phyloP scores from a whole-genome alignment of 768 basidiomycete genomes.

The Daedaleopsis sinensis region DNA sequence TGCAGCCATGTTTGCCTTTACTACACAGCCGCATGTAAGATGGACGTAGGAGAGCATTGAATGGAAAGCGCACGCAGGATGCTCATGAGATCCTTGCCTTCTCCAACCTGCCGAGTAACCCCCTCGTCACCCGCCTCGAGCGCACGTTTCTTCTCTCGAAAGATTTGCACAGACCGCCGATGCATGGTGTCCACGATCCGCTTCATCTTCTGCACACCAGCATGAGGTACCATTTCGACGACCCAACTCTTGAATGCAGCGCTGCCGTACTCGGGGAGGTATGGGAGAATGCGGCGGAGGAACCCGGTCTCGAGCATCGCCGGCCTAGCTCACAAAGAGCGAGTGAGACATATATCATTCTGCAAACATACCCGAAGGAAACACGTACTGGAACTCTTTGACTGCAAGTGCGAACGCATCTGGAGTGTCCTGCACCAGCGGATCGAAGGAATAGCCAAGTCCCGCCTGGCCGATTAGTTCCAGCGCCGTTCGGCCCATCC shows the following conservation, averaged over 20 bases:
- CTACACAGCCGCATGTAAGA: slow-evolving; percentile 2
- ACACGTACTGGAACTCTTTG: slow-evolving; percentile 13
- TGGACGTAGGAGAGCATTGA: too few species aligned
- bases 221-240: slow-evolving; percentile 4
- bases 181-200: slow-evolving; percentile 1
- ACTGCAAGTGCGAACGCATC: slow-evolving; percentile 13
- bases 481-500: slow-evolving; percentile 18
- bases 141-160: slow-evolving; percentile 33
- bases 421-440: slow-evolving; percentile 8
- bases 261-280: neutral
- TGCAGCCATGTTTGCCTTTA: slow-evolving; percentile 24
- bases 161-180: slow-evolving; percentile 26
- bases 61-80: slow-evolving; percentile 42
- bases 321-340: too few species aligned
- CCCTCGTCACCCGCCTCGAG: slow-evolving; percentile 30
- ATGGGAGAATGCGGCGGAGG: too few species aligned
- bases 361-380: too few species aligned
- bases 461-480: slow-evolving; percentile 20
- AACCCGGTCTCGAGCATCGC: too few species aligned
- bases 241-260: neutral
- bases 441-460: slow-evolving; percentile 20
- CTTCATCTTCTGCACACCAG: neutral
- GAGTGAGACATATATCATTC: too few species aligned
- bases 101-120: slow-evolving; percentile 26
- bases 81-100: slow-evolving; percentile 53